phyloP scores from a whole-genome alignment of 2,329 filamentous ascomycete species.

The Aspergillus thermomutatus region DNA sequence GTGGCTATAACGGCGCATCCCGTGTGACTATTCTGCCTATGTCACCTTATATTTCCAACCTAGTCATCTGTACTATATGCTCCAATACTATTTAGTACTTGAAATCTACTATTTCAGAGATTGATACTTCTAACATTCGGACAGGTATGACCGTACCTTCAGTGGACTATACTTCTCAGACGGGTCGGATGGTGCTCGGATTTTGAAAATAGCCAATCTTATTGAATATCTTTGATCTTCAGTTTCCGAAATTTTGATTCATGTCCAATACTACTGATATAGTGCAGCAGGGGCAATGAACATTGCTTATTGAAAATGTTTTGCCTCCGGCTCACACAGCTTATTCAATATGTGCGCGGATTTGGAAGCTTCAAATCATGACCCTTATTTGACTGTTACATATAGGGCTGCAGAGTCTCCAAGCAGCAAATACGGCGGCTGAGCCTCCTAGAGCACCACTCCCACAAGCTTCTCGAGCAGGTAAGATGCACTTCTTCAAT shows the following conservation, averaged over 20 bases:
- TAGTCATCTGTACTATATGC: too few species aligned
- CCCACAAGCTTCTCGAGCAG: slow-evolving; percentile 23
- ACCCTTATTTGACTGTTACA: background rate
- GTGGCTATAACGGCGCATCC: background rate
- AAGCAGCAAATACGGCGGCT: slow-evolving; percentile 17
- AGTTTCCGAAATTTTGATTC: background rate
- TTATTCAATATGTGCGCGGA: background rate
- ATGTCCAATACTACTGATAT: background rate
- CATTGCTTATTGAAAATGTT: background rate
- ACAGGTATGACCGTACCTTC: background rate
- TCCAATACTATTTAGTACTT: background rate
- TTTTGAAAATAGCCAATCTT: too few species aligned
- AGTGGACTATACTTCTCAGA: too few species aligned
- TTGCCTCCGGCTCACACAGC: too few species aligned
- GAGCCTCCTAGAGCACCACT: slow-evolving; percentile 23
- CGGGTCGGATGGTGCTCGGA: too few species aligned
- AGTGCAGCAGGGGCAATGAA: background rate
- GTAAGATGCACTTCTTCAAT: slow-evolving; percentile 7
- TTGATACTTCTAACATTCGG: background rate
- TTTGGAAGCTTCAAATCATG: background rate
- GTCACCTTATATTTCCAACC: too few species aligned
- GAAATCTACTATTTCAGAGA: background rate
- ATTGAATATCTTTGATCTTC: background rate
- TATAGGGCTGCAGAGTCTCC: background rate
- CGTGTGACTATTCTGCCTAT: background rate